Evolutionary conservation across 352 stramenopile genomes (phyloP), one percentile per base, ranked within the genome.

Genomic region (Globisporangium apiculatum): DNA sequence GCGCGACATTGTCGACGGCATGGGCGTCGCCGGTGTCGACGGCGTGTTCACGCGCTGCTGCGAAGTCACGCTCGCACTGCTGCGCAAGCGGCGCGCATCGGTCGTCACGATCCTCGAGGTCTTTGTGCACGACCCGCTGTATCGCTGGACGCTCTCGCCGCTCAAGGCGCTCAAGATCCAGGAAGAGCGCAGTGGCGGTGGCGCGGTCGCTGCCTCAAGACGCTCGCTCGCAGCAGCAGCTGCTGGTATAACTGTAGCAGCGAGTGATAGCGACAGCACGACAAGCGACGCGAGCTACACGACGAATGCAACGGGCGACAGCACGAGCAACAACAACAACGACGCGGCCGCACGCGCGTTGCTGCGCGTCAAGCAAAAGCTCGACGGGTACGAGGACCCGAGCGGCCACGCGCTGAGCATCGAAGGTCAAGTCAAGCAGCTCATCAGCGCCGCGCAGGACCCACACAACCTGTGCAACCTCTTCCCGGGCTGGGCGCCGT

Each of bases 81-180:
- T 99, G 35, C 86, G 96, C 36, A 89, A 98, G 50, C 97, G 99
- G 66, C 80, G 82, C 40, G 82, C 87, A 35, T 89, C 94, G 6
- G 75, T 99, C 11, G 79, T 99, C 18, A 99, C 96, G 15, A 99
- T 99, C 66, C 76, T 99, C 11, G 97, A 99, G 58, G 97, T 99
- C 31, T 96, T 99, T 58, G 89, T 99, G 47, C 95, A 99, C 55
- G 97, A 99, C 65, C 97, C 97, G n/a, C 79, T 99, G 8, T 99
- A 99, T 72, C 93, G 94, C 48, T 99, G 97, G 97, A 98, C 85
- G 15, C 61, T 98, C 38, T 98, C 87, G 40, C 88, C 93, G 35
- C 67, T 97, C 14, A 91, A 98, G 62, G 88, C 87, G 35, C 67
- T 95, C 6, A 72, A 72, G 18, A 89, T 95, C 67, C 74, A 94